Base-by-base conservation (phyloP, 257 asterid species). In the Nicotiana otophora region DNA sequence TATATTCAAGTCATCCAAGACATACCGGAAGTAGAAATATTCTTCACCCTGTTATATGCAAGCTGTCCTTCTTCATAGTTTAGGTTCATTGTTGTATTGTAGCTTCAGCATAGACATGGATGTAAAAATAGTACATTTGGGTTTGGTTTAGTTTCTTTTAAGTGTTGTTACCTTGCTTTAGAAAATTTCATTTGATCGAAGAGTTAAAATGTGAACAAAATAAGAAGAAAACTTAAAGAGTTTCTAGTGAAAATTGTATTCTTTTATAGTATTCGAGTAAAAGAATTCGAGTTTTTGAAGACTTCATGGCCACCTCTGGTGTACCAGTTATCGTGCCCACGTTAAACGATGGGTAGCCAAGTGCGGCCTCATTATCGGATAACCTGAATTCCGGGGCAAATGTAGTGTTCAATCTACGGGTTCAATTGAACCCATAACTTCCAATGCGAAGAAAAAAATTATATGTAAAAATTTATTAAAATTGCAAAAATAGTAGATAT, bases 1-100 rank as follows among this genome's bases (percentile, higher is more conserved):
- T 93, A 90, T 81, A 87, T 91, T 76, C 89, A 89, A 87, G 84
- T 77, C 42, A 86, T 92, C 82, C 89, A 86, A 46, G 88, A 80
- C 87, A 85, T 89, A 67, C 93, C 97, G 5, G 95, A 95, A 83
- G 94, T 95, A 15, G 94, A 95, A 84, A 81, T 84, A 60, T 92
- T 95, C 88, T 95, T 95, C 92, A 92, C 99, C 72, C 87, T 95
- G 57, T 81, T 95, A 72, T 95, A 95, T 89, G 92, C 99, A 16
- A 89, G 87, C 87, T 81, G 88, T 30, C 92, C 94, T 9, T 16
- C 82, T 66, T 82, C 84, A 3, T 91, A 91, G 91, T 36, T 48
- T 86, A 86, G 90, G 70, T 28, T 65, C 75, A 9, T 63, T 76
- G 75, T 82, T 67, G 70, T 86, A 48, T 64, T 30, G 61, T 60